Base-by-base conservation (phyloP, 2,329 filamentous ascomycete genomes). In the Pseudogymnoascus sp. region DNA sequence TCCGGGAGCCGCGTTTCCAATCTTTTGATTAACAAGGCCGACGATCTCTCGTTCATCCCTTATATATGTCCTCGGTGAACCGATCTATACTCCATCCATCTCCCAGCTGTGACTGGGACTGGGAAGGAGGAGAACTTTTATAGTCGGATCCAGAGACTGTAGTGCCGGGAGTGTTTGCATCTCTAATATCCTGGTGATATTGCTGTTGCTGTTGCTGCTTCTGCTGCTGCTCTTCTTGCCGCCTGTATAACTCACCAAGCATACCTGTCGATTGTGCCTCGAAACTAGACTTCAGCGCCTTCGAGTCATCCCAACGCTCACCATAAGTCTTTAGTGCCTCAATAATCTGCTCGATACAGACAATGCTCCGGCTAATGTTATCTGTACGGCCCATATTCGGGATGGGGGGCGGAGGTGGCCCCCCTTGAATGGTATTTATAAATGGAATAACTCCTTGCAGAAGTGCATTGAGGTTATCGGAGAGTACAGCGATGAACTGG, bases 401-500 rank as follows among this genome's bases (percentile, higher is more conserved):
- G 5, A 78, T 76, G 19, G 77, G 72, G 0, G 84, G 84, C 4
- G 85, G 76, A 1, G 82, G 82, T 1, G 82, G 82, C 31, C 66
- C 68, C 4, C 26, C 79, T 73, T 2, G 78, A 29, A 65, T 60
- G 13, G 62, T 47, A 35, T 67, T 53, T 6, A 64, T 59, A 38
- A 69, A 72, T 40, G 70, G 70, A 6, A 68, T 53, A 3, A 70
- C 61, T 8, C 69, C 78, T 33, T 79, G 79, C 6, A 87, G 75
- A 2, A 87, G 77, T 65, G 82, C 74, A 47, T 86, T 82, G 62
- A 82, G 81, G 1, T 82, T 79, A 65, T 84, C 82, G 3, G 78
- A 77, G n/a, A 88, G 74, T 6, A 87, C 83, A 1, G 84, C 82
- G 14, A 86, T 74, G 64, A 88, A 82, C 68, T 88, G 86, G 65